A percentile compares a stretch with the other conserved stretches of the same genome.
These are phyloP conservation scores for Crassisporium funariophilum DNA, from an alignment of 768 basidiomycete species.

Conservation along the genomic window DNA sequence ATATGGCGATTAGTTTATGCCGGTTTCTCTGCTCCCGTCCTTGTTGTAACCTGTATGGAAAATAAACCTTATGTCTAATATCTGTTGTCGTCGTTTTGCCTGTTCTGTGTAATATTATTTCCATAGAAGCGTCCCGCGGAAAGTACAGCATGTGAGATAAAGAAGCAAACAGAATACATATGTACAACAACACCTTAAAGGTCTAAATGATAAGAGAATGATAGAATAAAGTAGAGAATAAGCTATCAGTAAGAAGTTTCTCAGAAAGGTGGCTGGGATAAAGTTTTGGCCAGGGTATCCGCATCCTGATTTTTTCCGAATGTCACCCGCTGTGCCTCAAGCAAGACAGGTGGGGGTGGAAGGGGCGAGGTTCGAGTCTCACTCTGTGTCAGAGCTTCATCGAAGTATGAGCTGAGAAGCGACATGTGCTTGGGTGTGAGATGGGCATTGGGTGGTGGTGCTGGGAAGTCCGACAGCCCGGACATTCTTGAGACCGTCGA, in stretches of 20 bases:
- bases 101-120: too few species aligned
- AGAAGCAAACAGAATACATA: too few species aligned
- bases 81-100: too few species aligned
- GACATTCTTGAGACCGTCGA: constrained; percentile 68
- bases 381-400: constrained; percentile 25
- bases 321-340: constrained; percentile 19
- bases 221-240: too few species aligned
- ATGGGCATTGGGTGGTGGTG: constrained; percentile 46
- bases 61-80: too few species aligned
- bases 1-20: constrained; percentile 50
- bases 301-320: constrained; percentile 27
- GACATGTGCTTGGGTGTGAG: constrained; percentile 35
- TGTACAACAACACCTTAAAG: too few species aligned
- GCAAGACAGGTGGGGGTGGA: constrained; percentile 5
- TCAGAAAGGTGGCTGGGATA: too few species aligned
- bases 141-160: too few species aligned
- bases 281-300: constrained; percentile 20
- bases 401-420: constrained; percentile 47
- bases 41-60: too few species aligned
- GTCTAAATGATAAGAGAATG: too few species aligned
- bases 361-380: background rate
- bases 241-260: too few species aligned
- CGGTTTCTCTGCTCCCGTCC: constrained; percentile 27
- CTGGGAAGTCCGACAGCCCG: constrained; percentile 71
- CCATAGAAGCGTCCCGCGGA: too few species aligned